Evolutionary conservation across 192 early-diverging fungal genomes (phyloP), one percentile per base, ranked within the genome.

Genomic region (Linnemannia schmuckeri): DNA sequence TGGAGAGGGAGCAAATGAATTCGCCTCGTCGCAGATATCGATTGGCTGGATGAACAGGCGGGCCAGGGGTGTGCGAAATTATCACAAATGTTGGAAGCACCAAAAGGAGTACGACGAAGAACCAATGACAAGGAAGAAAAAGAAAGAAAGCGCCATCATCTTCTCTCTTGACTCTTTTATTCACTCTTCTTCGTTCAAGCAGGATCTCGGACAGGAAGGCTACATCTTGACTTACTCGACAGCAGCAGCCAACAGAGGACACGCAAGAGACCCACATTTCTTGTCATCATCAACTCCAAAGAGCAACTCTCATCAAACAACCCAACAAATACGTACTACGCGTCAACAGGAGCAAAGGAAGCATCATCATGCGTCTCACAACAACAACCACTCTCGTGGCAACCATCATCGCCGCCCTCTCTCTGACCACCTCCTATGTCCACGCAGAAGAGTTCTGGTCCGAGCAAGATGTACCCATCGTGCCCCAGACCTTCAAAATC

Each of bases 401-500:
- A 33, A 66, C 61, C 61, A 66, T 66, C 61, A 66, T 66, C 61
- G 61, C 61, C 70, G 70, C 70, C 22, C 20, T 42, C 70, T 72
- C 70, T 6, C 41, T 38, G 37, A 37, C 37, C 70, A 72, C 38
- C 40, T 72, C 41, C 3, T 38, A 17, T 42, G 70, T 42, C 38
- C 33, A 33, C 18, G 75, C 76, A 47, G 55, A 63, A n/a, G 75
- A 77, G 6, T 40, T 22, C 27, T 81, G 75, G 74, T 72, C 73
- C 6, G 71, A 61, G 35, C 63, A 80, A 10, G 79, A 77, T 66
- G 61, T 61, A 2, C 75, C 87, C 35, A 24, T 61, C 22, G 85
- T 90, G 20, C 90, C 91, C 20, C 74, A 88, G 12, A 55, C 83
- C 42, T 89, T 91, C 76, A 81, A 87, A 63, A 94, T 94, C 78